Evolutionary conservation across 164 flowering plant genomes (phyloP).

Genomic region (Tetracentron sinense): DNA sequence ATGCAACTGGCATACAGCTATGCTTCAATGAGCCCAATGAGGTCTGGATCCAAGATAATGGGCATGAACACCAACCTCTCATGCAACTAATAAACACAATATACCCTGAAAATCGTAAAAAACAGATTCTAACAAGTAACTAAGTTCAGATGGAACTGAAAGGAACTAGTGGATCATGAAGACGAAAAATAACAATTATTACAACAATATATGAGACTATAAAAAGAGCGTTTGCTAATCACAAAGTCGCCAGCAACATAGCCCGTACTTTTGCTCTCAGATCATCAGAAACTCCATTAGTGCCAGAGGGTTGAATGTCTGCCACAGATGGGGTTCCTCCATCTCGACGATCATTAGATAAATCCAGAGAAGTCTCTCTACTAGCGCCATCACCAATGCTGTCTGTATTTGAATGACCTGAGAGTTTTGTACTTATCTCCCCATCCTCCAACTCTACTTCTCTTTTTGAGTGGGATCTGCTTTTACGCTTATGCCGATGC

Average conservation of each 20-base stretch:
- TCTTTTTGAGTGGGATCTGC: constrained; percentile 28
- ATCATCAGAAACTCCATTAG: constrained; percentile 60
- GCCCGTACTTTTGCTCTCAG: constrained; percentile 87
- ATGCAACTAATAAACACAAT: too few relatives aligned
- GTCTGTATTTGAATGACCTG: constrained; percentile 29
- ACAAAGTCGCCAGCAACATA: constrained; percentile 75
- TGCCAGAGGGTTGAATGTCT: constrained; percentile 25
- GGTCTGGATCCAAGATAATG: too few relatives aligned
- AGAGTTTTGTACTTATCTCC: constrained; percentile 31
- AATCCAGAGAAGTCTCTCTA: constrained; percentile 35
- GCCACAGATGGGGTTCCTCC: constrained; percentile 22
- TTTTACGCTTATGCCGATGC: constrained; percentile 20
- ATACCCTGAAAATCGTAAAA: too few relatives aligned
- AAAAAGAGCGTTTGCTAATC: constrained; percentile 6
- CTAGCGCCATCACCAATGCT: constrained; percentile 24
- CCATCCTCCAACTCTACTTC: constrained; percentile 57
- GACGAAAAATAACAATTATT: not conserved
- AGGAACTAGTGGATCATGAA: not conserved
- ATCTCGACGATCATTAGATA: constrained; percentile 23
- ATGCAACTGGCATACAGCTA: too few relatives aligned
- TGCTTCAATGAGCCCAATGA: too few relatives aligned
- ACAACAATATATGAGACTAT: not conserved
- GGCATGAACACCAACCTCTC: too few relatives aligned
- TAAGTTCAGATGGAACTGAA: not conserved
- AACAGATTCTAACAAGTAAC: too few relatives aligned